phyloP scores from a whole-genome alignment of 2,329 filamentous ascomycete species.

The Talaromyces sp. region DNA sequence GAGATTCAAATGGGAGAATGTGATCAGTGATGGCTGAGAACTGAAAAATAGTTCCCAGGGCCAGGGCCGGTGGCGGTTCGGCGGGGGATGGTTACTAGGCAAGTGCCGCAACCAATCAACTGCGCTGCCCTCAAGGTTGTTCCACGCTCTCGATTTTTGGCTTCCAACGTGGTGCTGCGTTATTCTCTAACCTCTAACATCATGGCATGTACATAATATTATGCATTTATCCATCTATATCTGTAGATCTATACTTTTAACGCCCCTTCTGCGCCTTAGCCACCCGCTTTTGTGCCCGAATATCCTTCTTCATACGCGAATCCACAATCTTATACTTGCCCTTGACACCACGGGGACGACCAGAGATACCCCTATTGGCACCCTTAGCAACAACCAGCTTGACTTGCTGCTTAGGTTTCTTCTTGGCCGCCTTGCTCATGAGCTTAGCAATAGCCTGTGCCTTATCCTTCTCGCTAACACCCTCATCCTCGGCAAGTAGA shows the following conservation, averaged over 20 bases:
- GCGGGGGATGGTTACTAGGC: background rate
- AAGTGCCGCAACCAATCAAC: constrained; percentile 1
- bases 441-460: constrained; percentile 76
- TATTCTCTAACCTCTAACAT: background rate
- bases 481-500: constrained; percentile 80
- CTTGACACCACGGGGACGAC: constrained; percentile 86
- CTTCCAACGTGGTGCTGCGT: background rate
- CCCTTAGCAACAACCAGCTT: constrained; percentile 88
- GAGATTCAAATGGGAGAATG: background rate
- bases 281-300: constrained; percentile 77
- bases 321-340: constrained; percentile 98
- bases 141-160: background rate
- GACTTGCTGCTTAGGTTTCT: constrained; percentile 78
- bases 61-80: constrained; percentile 14
- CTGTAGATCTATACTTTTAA: background rate
- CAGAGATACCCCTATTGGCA: constrained; percentile 77
- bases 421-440: constrained; percentile 76
- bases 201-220: background rate
- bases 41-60: constrained; percentile 3
- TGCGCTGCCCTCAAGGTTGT: background rate
- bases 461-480: constrained; percentile 95
- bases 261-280: constrained; percentile 62
- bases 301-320: constrained; percentile 92
- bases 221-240: background rate
- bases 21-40: background rate